Evolutionary conservation across 2,329 filamentous ascomycete genomes (phyloP), one percentile per base, ranked within the genome.

Genomic region (Beauveria sp.): DNA sequence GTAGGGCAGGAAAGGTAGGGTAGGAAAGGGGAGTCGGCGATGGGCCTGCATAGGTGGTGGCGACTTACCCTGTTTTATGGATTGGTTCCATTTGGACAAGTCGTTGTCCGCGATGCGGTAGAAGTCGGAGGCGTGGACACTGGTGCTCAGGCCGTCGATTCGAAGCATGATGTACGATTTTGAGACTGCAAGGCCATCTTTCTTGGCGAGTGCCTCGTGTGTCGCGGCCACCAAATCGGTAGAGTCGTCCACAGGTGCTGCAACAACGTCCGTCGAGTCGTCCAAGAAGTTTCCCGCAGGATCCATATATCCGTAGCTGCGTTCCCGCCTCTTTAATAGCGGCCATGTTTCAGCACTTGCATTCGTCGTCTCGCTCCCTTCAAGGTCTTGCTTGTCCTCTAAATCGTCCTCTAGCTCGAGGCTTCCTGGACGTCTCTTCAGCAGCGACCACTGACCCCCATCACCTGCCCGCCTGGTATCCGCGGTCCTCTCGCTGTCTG

Each of bases 61-160:
- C 26, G 30, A 16, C 42, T 24, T 71, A 82, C 82, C 77, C 72
- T 85, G 83, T 45, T 78, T 74, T 62, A 91, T 85, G 30, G 84
- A 84, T 60, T 78, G 79, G 10, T 82, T 78, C 89, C 89, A 92
- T 46, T 81, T 81, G 64, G 88, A 84, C 40, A 93, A 81, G 66
- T 89, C 84, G 67, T 80, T 82, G 1, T 81, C 81, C 5, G 85
- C 80, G 20, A 92, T 73, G 60, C 89, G 86, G 65, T 84, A 80
- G 73, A 93, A 93, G 74, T 93, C 90, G 65, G 81, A 82, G 66
- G 87, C 82, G 22, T 78, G 77, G 49, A 93, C 78, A 22, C 82
- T 80, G 61, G 79, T 79, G 67, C 82, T 84, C 7, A 84, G 80
- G 45, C 83, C 81, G 22, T 77, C 77, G 43, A 92, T 73, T 47